Evolutionary conservation across 75 land plant species (phyloP).

Genomic region (Larix kaempferi): DNA sequence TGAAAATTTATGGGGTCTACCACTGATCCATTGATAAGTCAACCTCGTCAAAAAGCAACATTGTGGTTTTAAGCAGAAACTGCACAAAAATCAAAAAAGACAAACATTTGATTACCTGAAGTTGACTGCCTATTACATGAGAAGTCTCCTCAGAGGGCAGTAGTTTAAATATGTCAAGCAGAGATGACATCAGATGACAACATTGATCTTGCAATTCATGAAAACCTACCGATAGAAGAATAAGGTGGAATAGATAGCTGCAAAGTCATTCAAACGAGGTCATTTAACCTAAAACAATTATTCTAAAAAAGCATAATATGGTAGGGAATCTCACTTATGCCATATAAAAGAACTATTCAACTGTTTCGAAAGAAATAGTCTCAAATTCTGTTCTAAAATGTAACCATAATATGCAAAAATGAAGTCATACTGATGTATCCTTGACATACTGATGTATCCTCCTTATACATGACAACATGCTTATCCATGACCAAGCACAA

Average conservation of each 20-base stretch:
- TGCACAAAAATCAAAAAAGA: background rate
- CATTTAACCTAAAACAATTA: background rate
- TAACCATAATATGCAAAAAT: no score
- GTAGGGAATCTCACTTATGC: background rate
- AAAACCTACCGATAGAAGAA: slow-evolving; percentile 57
- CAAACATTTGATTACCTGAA: slow-evolving; percentile 55
- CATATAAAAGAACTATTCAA: no score
- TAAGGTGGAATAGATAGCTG: slow-evolving; percentile 88
- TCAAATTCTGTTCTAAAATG: no score
- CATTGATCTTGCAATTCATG: slow-evolving; percentile 68
- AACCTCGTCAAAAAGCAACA: background rate
- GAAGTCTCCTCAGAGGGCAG: slow-evolving; percentile 24
- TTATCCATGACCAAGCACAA: no score
- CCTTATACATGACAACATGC: no score
- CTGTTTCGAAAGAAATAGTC: no score
- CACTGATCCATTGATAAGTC: background rate
- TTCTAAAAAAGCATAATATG: background rate
- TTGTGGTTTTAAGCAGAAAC: background rate
- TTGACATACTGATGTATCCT: no score
- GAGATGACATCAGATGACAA: slow-evolving; percentile 48
- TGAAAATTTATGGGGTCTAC: background rate
- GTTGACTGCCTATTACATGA: slow-evolving; percentile 65
- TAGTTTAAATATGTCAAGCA: slow-evolving; percentile 45
- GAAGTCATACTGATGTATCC: no score
- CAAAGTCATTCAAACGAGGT: slow-evolving; percentile 7